Conservation (phyloP, 2,329 filamentous ascomycete species). For the Diaporthe ilicicola region DNA sequence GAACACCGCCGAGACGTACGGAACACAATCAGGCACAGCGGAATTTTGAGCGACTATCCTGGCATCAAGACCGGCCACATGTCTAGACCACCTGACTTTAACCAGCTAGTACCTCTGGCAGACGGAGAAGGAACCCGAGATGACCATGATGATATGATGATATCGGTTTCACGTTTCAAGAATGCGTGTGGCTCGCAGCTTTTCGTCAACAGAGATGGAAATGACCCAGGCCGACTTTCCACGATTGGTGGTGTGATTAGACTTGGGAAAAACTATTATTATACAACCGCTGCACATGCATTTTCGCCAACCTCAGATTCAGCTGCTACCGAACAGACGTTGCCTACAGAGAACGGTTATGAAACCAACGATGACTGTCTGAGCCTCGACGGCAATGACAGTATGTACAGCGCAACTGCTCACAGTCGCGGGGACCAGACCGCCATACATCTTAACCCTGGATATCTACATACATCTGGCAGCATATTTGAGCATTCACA, state of each 20-base stretch:
- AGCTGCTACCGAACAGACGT: too few species aligned
- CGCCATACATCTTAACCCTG: not conserved
- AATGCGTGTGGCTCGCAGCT: slow-evolving; percentile 10
- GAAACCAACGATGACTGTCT: not conserved
- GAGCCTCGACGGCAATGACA: not conserved
- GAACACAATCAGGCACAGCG: not conserved
- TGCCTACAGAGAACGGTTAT: not conserved
- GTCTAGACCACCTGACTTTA: not conserved
- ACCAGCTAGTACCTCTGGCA: slow-evolving; percentile 5
- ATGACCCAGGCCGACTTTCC: not conserved
- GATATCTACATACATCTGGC: not conserved
- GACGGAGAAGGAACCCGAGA: not conserved
- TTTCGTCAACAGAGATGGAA: not conserved
- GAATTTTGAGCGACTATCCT: not conserved
- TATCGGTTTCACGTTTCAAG: not conserved
- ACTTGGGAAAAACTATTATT: not conserved
- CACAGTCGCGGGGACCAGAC: too few species aligned
- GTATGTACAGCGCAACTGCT: not conserved
- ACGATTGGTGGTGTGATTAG: slow-evolving; percentile 22
- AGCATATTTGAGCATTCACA: not conserved
- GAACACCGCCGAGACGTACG: not conserved
- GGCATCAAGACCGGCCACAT: slow-evolving; percentile 16
- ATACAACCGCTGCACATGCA: slow-evolving; percentile 21
- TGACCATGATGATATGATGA: not conserved
- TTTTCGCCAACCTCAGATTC: not conserved